Percentiles rank a stretch among this genome's conserved stretches.
These are phyloP conservation scores for Nidularia sp. DNA, from an alignment of 768 basidiomycete species.

Conservation along the genomic window DNA sequence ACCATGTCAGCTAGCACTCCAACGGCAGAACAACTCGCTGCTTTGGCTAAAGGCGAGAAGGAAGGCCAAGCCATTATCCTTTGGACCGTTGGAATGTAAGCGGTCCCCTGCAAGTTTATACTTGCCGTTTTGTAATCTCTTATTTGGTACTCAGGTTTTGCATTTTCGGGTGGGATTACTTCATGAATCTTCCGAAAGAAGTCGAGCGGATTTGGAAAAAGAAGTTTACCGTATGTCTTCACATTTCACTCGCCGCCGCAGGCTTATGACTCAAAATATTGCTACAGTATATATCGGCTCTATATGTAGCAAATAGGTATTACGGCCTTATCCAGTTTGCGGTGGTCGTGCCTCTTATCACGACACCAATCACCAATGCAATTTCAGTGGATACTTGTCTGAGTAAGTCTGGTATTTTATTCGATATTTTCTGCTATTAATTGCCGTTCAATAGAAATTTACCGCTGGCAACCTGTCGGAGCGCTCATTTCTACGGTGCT, in stretches of 20 bases:
- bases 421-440: neutral
- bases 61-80: neutral
- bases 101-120: neutral
- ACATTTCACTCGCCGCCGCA: neutral
- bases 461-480: conserved; percentile 17
- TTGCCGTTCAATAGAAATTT: conserved; percentile 7
- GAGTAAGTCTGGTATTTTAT: conserved; percentile 4
- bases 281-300: conserved; percentile 8
- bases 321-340: conserved; percentile 15
- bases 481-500: conserved; percentile 15
- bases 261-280: too few relatives aligned
- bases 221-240: conserved; percentile 8
- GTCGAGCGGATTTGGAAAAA: conserved; percentile 18
- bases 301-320: conserved; percentile 17
- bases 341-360: conserved; percentile 11
- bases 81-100: neutral
- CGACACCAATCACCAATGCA: conserved; percentile 10
- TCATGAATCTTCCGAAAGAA: conserved; percentile 19
- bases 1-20: too few relatives aligned
- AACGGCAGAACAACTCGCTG: neutral
- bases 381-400: conserved; percentile 11
- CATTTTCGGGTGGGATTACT: conserved; percentile 22
- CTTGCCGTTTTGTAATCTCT: neutral
- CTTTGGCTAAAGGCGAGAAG: neutral
- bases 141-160: conserved; percentile 14